Evolutionary conservation across 331 rosid species (phyloP).

Genomic region (Prunus yedoensis): DNA sequence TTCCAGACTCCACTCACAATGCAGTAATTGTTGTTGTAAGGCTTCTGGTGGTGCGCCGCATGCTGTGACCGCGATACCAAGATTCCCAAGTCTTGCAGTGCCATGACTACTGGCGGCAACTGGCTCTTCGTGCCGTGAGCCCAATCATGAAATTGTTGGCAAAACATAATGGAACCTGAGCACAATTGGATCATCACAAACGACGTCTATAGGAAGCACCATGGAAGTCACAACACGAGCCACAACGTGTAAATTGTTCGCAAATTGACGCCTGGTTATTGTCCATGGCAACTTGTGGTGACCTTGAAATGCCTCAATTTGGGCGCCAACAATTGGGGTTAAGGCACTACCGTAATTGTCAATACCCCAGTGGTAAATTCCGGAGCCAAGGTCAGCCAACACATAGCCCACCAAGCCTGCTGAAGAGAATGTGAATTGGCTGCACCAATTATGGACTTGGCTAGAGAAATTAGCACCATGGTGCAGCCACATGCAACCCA

Average conservation of each 20-base stretch:
- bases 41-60: conserved; percentile 62
- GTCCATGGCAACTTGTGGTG: conserved; percentile 92
- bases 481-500: conserved; percentile 54
- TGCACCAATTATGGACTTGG: conserved; percentile 35
- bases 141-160: conserved; percentile 97
- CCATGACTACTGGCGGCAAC: conserved; percentile 56
- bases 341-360: conserved; percentile 69
- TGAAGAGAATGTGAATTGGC: conserved; percentile 27
- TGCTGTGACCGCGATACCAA: conserved; percentile 74
- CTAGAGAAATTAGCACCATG: conserved; percentile 39
- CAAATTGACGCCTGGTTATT: conserved; percentile 75
- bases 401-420: conserved; percentile 57
- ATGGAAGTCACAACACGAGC: conserved; percentile 58
- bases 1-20: conserved; percentile 94
- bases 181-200: conserved; percentile 53
- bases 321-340: conserved; percentile 65
- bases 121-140: conserved; percentile 76
- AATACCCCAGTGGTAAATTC: conserved; percentile 81
- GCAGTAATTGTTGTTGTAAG: conserved; percentile 78
- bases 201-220: conserved; percentile 60
- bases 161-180: conserved; percentile 80
- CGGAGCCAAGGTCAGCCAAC: conserved; percentile 77
- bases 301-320: conserved; percentile 86
- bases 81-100: conserved; percentile 61
- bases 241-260: conserved; percentile 68